phyloP scores from a whole-genome alignment of 2,329 filamentous ascomycete genomes.

The Colletotrichum horii region DNA sequence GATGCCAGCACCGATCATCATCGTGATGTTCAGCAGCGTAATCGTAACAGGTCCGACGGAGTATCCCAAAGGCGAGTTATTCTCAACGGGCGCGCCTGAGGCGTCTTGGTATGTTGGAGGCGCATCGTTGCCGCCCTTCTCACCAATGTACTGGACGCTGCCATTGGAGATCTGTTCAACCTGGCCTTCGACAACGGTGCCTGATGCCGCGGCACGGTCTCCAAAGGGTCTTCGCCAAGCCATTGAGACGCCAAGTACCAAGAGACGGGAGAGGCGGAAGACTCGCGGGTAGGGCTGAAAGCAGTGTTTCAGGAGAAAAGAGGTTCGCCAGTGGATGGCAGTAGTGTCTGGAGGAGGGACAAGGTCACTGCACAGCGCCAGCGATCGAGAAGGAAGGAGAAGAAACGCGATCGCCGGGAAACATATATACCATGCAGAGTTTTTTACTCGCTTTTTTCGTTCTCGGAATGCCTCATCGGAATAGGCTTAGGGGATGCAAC shows the following conservation, averaged over 20 bases:
- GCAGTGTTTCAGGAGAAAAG: background rate
- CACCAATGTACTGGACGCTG: background rate
- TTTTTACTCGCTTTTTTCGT: background rate
- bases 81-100: constrained; percentile 64
- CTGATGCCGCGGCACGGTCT: background rate
- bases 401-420: background rate
- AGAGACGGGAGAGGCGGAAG: background rate
- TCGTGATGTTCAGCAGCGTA: constrained; percentile 63
- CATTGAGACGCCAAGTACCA: background rate
- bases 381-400: background rate
- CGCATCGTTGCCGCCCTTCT: constrained; percentile 14
- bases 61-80: constrained; percentile 64
- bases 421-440: background rate
- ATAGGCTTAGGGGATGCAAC: background rate
- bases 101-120: constrained; percentile 21
- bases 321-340: background rate
- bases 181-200: background rate
- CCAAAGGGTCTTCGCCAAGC: constrained; percentile 3
- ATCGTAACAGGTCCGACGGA: constrained; percentile 60
- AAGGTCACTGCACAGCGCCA: background rate
- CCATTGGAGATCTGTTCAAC: background rate
- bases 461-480: background rate
- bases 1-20: constrained; percentile 68
- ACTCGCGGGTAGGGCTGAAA: background rate
- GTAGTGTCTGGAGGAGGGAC: background rate